Evolutionary conservation across 495 filamentous ascomycete genomes (phyloP).

Genomic region (Aspergillus panamensis): DNA sequence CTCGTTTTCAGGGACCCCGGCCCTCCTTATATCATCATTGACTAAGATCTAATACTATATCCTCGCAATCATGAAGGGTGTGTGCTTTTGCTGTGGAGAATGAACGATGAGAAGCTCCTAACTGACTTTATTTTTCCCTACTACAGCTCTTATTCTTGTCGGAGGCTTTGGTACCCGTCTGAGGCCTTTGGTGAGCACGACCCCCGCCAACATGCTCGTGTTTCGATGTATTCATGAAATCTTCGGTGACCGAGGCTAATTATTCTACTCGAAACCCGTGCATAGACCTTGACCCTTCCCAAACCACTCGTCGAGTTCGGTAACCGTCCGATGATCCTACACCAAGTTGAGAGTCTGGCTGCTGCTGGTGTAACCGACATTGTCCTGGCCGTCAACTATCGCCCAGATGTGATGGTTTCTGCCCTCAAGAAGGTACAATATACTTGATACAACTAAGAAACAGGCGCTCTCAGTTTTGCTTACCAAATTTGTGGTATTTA

Average conservation of each 20-base stretch:
- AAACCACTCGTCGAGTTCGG: slow-evolving; percentile 97
- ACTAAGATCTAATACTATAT: slow-evolving; percentile 2
- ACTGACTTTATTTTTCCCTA: slow-evolving; percentile 23
- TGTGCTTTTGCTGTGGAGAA: background rate
- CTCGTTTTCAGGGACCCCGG: background rate
- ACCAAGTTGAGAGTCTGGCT: slow-evolving; percentile 94
- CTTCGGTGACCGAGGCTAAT: background rate
- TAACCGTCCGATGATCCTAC: slow-evolving; percentile 98
- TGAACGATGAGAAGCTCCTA: background rate
- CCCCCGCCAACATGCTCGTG: slow-evolving; percentile 16
- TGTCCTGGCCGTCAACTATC: slow-evolving; percentile 97
- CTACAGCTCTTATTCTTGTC: slow-evolving; percentile 93
- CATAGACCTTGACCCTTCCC: slow-evolving; percentile 89
- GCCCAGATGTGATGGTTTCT: slow-evolving; percentile 89
- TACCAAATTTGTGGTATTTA: slow-evolving; percentile 29
- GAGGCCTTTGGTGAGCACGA: slow-evolving; percentile 79
- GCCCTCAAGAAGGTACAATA: slow-evolving; percentile 62
- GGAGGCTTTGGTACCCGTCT: slow-evolving; percentile 98
- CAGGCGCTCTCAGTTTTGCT: background rate
- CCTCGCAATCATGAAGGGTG: slow-evolving; percentile 26
- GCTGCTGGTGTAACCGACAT: slow-evolving; percentile 97
- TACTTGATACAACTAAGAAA: background rate
- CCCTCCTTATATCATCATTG: slow-evolving; percentile 3
- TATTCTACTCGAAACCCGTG: background rate
- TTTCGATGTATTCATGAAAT: slow-evolving; percentile 7